A percentile compares a stretch with the other conserved stretches of the same genome.
These are phyloP conservation scores for Xylaria sp. DNA, from an alignment of 2,329 filamentous ascomycete genomes.

Conservation along the genomic window DNA sequence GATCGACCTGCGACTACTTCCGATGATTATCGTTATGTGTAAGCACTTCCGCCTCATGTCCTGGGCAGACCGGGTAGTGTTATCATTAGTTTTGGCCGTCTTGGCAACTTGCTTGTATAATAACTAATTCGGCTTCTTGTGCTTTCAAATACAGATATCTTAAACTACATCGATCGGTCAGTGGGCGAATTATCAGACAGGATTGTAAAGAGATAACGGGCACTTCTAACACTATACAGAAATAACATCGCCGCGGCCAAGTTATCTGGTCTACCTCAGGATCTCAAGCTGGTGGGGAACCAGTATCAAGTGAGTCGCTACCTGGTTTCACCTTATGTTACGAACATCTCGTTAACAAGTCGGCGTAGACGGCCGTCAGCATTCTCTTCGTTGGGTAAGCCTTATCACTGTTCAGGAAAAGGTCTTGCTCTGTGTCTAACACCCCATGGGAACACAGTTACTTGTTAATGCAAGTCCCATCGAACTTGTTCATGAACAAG, in stretches of 20 bases:
- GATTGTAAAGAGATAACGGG: background rate
- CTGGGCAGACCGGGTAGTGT: too few relatives aligned
- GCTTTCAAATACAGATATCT: conserved; percentile 14
- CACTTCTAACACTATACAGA: conserved; percentile 26
- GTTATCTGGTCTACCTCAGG: conserved; percentile 42
- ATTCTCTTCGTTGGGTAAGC: conserved; percentile 47
- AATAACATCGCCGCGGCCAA: conserved; percentile 54
- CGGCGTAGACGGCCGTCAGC: conserved; percentile 40
- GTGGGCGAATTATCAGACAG: background rate
- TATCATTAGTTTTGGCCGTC: background rate
- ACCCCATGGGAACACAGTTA: conserved; percentile 32
- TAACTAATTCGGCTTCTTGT: conserved; percentile 9
- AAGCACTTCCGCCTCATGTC: conserved; percentile 7
- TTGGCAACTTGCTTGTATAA: background rate
- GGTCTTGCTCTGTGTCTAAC: background rate
- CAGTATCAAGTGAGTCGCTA: conserved; percentile 33
- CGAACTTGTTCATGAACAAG: conserved; percentile 47
- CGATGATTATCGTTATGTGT: conserved; percentile 63
- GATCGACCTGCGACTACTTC: conserved; percentile 60
- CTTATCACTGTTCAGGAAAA: background rate
- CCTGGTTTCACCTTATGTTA: background rate
- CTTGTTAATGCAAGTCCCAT: conserved; percentile 47
- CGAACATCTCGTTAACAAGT: conserved; percentile 10
- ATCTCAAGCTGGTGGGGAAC: conserved; percentile 31
- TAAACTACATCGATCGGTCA: conserved; percentile 30